A percentile compares a stretch with the other conserved stretches of the same genome.
Conservation (phyloP, 2,329 filamentous ascomycete genomes). For the Talaromyces sp. region DNA sequence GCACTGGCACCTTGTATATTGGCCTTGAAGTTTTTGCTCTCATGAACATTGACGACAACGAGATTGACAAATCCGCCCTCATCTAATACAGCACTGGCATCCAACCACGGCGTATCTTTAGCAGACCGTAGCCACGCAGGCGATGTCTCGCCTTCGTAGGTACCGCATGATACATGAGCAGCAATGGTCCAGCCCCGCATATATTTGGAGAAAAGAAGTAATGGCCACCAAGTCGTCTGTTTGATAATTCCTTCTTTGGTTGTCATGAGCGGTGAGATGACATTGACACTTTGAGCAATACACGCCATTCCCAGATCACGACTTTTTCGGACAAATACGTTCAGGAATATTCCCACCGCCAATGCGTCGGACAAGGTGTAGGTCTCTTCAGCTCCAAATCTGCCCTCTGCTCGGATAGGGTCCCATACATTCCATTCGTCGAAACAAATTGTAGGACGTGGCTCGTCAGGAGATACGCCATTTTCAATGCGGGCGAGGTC, state of each 20-base stretch:
- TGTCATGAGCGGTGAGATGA: constrained; percentile 73
- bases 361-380: constrained; percentile 72
- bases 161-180: constrained; percentile 57
- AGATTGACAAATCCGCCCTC: constrained; percentile 59
- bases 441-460: constrained; percentile 68
- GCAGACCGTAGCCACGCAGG: constrained; percentile 36
- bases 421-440: constrained; percentile 87
- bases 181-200: constrained; percentile 70
- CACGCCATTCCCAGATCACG: constrained; percentile 71
- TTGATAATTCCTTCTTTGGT: constrained; percentile 57
- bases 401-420: constrained; percentile 63
- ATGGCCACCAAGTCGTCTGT: constrained; percentile 72
- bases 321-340: constrained; percentile 69
- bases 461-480: constrained; percentile 49
- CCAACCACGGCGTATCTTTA: constrained; percentile 61
- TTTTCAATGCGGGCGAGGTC: constrained; percentile 70
- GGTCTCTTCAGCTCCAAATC: constrained; percentile 65
- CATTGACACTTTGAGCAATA: constrained; percentile 72
- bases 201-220: constrained; percentile 63
- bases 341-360: constrained; percentile 70
- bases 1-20: constrained; percentile 53
- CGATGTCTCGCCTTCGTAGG: constrained; percentile 57
- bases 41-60: constrained; percentile 68
- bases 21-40: constrained; percentile 55
- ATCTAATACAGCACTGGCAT: constrained; percentile 35